Evolutionary conservation across 805 yeast genomes (phyloP).

Genomic region (Lachancea kluyveri): DNA sequence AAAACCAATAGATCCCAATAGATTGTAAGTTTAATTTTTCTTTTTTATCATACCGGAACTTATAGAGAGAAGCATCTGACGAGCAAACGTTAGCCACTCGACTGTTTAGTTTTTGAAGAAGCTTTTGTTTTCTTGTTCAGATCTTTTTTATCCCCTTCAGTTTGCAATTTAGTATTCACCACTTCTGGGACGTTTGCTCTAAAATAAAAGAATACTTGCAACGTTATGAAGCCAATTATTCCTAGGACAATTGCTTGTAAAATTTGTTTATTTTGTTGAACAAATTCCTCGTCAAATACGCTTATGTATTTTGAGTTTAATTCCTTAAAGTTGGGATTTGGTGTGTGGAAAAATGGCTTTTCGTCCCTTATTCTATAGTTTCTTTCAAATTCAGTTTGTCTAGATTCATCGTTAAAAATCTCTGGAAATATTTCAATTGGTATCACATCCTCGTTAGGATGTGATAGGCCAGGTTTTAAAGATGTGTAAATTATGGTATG

Average conservation of each 20-base stretch:
- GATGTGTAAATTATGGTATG: conserved; percentile 56
- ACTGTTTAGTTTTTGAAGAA: no score
- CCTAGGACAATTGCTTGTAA: conserved; percentile 17
- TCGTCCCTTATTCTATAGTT: conserved; percentile 35
- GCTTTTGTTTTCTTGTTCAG: no score
- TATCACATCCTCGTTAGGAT: conserved; percentile 27
- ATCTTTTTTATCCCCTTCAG: no score
- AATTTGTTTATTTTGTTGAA: conserved; percentile 16
- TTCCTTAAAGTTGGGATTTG: conserved; percentile 26
- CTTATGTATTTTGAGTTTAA: conserved; percentile 12
- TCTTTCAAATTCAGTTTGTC: conserved; percentile 49
- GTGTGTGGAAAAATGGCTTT: conserved; percentile 26
- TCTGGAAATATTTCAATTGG: conserved; percentile 47
- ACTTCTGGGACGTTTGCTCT: no score
- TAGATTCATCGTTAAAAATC: conserved; percentile 43
- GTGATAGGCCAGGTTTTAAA: conserved; percentile 6
- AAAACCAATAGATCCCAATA: no score
- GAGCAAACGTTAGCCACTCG: no score
- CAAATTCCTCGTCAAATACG: conserved; percentile 20
- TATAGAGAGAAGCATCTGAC: no score
- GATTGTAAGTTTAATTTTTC: no score
- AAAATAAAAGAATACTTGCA: not conserved
- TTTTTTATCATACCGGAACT: no score
- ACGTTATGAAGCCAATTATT: conserved; percentile 10
- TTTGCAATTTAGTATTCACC: no score